Base-by-base conservation (phyloP, 768 basidiomycete species). In the Pulveroboletus sp. region DNA sequence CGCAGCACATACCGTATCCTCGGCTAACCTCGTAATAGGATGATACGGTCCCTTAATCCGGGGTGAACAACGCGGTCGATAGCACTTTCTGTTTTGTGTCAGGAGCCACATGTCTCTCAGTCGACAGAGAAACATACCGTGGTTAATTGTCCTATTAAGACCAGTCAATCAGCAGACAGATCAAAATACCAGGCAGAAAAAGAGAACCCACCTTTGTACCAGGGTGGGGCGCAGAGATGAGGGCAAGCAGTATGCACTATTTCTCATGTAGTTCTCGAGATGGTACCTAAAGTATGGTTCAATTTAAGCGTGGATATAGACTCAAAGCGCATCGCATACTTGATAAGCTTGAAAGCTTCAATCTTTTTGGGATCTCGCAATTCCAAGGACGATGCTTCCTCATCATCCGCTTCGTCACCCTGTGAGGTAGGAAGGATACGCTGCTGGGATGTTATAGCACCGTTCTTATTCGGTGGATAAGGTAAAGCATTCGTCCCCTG, bases 61-160 rank as follows among this genome's bases (percentile, higher is more conserved):
- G 94, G 89, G 69, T 93, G 89, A 51, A 91, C 77, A 41, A 96
- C 83, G 39, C 84, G 82, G 66, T 96, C 93, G 59, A 96, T 91
- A n/a, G 87, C 78, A 57, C 89, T 87, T 65, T 94, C 93, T 93
- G 61, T 10, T 60, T 40, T 7, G 39, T 41, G 42, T 56, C 43
- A 68, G 51, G 36, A 39, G 3, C 17, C 14, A 11, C 21, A 37
- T 40, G 28, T 40, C n/a, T 44, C 49, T 42, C 35, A 27, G 32
- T 47, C 45, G 17, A 36, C 50, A 38, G 4, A n/a, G 7, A 45
- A 47, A 65, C 76, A 42, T 54, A 86, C 88, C 89, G 62, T 96
- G 93, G 39, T 92, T 86, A 31, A 96, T 79, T 7, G 87, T 86
- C 63, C 88, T 88, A 51, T 30, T 39, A 35, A 42, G 39, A 27